phyloP scores from a whole-genome alignment of 1,139 yeast genomes.

The Zygosaccharomyces pseudobailii region DNA sequence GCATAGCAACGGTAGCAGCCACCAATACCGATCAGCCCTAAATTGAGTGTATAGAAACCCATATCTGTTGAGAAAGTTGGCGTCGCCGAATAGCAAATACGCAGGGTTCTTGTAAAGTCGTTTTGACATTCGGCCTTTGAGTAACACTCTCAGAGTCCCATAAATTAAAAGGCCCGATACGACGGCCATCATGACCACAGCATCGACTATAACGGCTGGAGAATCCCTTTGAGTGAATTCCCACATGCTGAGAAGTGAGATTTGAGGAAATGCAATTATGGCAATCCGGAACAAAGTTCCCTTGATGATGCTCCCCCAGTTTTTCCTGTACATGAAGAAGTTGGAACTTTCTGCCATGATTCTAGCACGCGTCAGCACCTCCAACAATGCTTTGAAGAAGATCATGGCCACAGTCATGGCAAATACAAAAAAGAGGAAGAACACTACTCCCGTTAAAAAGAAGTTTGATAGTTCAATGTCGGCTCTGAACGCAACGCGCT shows the following conservation, averaged over 20 bases:
- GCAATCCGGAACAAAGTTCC: slow-evolving; percentile 84
- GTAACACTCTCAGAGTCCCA: slow-evolving; percentile 68
- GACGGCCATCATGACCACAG: slow-evolving; percentile 59
- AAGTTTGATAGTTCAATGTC: slow-evolving; percentile 80
- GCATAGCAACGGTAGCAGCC: slow-evolving; percentile 57
- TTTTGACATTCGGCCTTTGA: slow-evolving; percentile 67
- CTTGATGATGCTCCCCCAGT: slow-evolving; percentile 76
- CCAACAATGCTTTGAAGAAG: slow-evolving; percentile 70
- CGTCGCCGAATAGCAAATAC: slow-evolving; percentile 81
- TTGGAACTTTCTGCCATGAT: slow-evolving; percentile 52
- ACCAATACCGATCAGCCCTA: slow-evolving; percentile 84
- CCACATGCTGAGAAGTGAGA: slow-evolving; percentile 81
- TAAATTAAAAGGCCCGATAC: slow-evolving; percentile 57
- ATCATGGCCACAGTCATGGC: slow-evolving; percentile 61
- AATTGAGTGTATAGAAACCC: slow-evolving; percentile 92
- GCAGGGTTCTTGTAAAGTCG: slow-evolving; percentile 86
- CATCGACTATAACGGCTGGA: slow-evolving; percentile 75
- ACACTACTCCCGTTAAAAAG: slow-evolving; percentile 81
- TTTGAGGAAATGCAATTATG: slow-evolving; percentile 79
- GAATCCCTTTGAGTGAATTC: slow-evolving; percentile 81
- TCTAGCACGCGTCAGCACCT: slow-evolving; percentile 58
- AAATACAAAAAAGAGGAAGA: slow-evolving; percentile 75
- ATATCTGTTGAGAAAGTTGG: slow-evolving; percentile 72
- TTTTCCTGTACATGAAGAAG: slow-evolving; percentile 71
- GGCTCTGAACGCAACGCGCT: slow-evolving; percentile 82